These are phyloP conservation scores for Barbatosphaeria neglecta DNA, from an alignment of 495 filamentous ascomycete species.

Conservation along the genomic window DNA sequence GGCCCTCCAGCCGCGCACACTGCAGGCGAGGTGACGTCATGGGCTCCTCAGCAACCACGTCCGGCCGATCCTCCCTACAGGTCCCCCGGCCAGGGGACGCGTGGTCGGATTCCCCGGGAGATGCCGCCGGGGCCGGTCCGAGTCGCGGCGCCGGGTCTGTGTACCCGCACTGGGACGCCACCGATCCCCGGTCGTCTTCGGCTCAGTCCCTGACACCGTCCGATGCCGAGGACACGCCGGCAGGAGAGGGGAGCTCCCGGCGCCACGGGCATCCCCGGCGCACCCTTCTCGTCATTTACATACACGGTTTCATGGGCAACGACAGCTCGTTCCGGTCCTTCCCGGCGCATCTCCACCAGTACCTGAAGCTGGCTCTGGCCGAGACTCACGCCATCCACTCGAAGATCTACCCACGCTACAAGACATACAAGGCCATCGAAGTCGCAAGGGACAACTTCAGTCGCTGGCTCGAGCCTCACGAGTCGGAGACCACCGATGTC, in stretches of 20 bases:
- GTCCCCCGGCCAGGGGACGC: background rate
- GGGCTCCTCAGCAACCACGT: conserved; percentile 1
- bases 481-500: conserved; percentile 62
- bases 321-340: conserved; percentile 82
- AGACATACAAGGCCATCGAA: conserved; percentile 62
- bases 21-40: conserved; percentile 8
- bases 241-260: too few relatives aligned
- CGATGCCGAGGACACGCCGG: conserved; percentile 12
- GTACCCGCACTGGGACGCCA: conserved; percentile 6
- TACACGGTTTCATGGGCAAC: conserved; percentile 90
- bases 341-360: conserved; percentile 74
- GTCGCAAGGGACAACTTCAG: conserved; percentile 73
- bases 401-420: conserved; percentile 87
- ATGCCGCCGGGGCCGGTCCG: background rate
- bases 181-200: conserved; percentile 51
- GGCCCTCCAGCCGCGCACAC: background rate
- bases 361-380: conserved; percentile 52
- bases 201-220: conserved; percentile 50
- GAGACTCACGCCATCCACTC: conserved; percentile 75
- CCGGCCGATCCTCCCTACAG: conserved; percentile 4
- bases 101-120: background rate
- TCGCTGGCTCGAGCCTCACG: conserved; percentile 69
- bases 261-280: conserved; percentile 34
- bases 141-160: background rate
- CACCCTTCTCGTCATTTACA: conserved; percentile 66